Evolutionary conservation across 805 yeast species (phyloP).

Genomic region (Debaryomyces castellii): DNA sequence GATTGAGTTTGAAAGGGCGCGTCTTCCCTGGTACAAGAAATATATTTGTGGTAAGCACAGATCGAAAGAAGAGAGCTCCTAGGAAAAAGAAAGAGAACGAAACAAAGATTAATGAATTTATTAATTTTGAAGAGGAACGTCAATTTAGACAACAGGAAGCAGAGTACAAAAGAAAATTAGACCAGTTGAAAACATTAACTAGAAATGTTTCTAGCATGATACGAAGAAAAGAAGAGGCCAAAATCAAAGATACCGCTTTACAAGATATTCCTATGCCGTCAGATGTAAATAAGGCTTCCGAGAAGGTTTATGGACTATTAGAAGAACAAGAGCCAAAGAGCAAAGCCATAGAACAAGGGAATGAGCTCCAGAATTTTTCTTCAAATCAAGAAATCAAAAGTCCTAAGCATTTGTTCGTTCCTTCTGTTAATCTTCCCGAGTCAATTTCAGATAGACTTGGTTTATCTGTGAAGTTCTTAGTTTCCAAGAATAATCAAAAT

Average conservation of each 20-base stretch:
- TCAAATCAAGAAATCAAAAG: not conserved
- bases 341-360: not conserved
- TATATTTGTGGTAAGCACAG: conserved; percentile 10
- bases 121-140: conserved; percentile 21
- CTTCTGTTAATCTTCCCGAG: conserved; percentile 33
- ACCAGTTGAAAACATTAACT: conserved; percentile 30
- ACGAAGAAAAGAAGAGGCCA: conserved; percentile 13
- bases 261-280: conserved; percentile 18
- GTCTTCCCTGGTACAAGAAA: not conserved
- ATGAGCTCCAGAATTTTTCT: too few relatives aligned
- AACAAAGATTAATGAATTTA: conserved; percentile 12
- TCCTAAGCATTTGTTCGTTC: conserved; percentile 11
- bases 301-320: conserved; percentile 11
- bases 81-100: conserved; percentile 3
- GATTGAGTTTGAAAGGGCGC: not conserved
- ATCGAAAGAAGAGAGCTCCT: conserved; percentile 2
- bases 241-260: conserved; percentile 15
- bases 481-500: conserved; percentile 38
- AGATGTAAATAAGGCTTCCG: conserved; percentile 11
- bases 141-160: conserved; percentile 17
- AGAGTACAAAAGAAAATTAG: conserved; percentile 21
- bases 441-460: conserved; percentile 37
- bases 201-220: conserved; percentile 25
- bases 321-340: not conserved
- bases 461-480: conserved; percentile 38